A percentile compares a stretch with the other conserved stretches of the same genome.
phyloP scores from a whole-genome alignment of 129 eudicot genomes.

The Artemisia annua region DNA sequence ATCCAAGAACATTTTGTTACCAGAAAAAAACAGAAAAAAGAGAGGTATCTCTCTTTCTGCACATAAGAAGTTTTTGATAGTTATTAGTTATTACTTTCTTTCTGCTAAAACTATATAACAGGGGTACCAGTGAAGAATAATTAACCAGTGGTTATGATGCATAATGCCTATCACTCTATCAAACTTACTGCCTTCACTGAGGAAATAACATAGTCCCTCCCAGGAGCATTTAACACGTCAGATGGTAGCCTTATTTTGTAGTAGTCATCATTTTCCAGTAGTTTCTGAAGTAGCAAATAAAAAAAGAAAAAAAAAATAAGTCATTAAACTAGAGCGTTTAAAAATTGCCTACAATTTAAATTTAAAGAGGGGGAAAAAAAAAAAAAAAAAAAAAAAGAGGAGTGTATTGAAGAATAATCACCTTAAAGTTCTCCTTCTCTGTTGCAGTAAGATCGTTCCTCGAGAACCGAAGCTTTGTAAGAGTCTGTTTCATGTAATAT shows the following conservation, averaged over 20 bases:
- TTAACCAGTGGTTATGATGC: conserved; percentile 1
- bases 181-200: conserved; percentile 89
- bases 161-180: not conserved
- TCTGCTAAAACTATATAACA: not conserved
- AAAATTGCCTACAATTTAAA: not conserved
- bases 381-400: not conserved
- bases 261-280: conserved; percentile 75
- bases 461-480: conserved; percentile 89
- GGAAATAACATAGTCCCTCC: conserved; percentile 74
- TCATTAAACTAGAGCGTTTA: not conserved
- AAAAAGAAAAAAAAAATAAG: conserved; percentile 7
- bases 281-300: conserved; percentile 44
- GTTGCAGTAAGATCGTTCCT: conserved; percentile 62
- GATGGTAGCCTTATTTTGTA: conserved; percentile 87
- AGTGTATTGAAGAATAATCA: conserved; percentile 22
- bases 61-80: not conserved
- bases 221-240: conserved; percentile 73
- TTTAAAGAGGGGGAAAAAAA: no score
- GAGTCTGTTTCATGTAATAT: conserved; percentile 52
- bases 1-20: not conserved
- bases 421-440: conserved; percentile 79
- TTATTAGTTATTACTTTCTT: conserved; percentile 3
- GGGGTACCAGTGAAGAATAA: not conserved
- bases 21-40: not conserved
- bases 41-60: not conserved